phyloP scores from a whole-genome alignment of 2,329 filamentous ascomycete species.

The Monilinia polystroma region DNA sequence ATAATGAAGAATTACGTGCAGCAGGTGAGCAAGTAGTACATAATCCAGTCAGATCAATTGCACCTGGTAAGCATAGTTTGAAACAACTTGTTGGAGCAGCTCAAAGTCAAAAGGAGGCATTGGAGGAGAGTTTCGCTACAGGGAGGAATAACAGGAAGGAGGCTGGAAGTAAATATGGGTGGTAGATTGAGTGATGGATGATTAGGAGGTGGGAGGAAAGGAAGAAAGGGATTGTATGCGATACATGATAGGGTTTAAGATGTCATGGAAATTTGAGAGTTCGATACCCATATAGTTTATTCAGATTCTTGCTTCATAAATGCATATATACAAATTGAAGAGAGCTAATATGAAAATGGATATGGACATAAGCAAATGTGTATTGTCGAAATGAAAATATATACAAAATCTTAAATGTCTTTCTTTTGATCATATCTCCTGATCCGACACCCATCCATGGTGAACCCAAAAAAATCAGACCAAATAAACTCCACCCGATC shows the following conservation, averaged over 20 bases:
- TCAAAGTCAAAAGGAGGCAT: constrained; percentile 75
- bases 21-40: constrained; percentile 68
- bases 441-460: background rate
- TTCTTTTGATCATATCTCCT: background rate
- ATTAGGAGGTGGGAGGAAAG: background rate
- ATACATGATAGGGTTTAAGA: background rate
- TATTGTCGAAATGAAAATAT: too few species aligned
- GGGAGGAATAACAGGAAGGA: constrained; percentile 78
- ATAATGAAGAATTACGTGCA: constrained; percentile 75
- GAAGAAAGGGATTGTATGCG: background rate
- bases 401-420: background rate
- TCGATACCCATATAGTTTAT: too few species aligned
- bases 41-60: constrained; percentile 78
- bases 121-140: constrained; percentile 88
- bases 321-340: too few species aligned
- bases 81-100: constrained; percentile 84
- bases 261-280: background rate
- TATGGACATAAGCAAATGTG: too few species aligned
- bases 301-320: too few species aligned
- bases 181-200: constrained; percentile 48
- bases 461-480: background rate
- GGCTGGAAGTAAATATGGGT: constrained; percentile 80
- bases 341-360: too few species aligned
- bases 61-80: constrained; percentile 85
- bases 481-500: constrained; percentile 27